Percentiles rank a stretch among this genome's conserved stretches.
Evolutionary conservation across 768 basidiomycete genomes (phyloP).

Genomic region (Collybia mongolica): DNA sequence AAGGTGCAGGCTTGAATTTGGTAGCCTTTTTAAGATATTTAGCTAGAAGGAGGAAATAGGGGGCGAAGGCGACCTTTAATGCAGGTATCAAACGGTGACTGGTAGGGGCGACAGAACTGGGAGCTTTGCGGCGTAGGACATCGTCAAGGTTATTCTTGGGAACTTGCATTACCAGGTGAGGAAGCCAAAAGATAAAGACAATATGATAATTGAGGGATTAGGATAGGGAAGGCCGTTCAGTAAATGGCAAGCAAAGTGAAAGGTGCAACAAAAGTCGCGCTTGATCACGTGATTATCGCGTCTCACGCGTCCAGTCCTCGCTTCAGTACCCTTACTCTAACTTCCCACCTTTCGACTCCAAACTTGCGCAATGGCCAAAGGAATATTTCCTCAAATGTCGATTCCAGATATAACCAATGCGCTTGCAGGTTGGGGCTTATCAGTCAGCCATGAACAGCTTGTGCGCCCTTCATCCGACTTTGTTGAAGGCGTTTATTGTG

Average conservation of each 20-base stretch:
- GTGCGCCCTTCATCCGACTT: constrained; percentile 67
- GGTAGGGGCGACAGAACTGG: not conserved
- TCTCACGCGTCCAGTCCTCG: constrained; percentile 1
- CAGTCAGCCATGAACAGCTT: constrained; percentile 67
- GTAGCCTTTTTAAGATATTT: constrained; percentile 15
- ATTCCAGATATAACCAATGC: constrained; percentile 62
- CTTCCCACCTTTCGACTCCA: not conserved
- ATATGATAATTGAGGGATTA: constrained; percentile 1
- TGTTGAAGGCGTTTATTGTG: constrained; percentile 65
- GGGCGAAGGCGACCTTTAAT: too few relatives aligned
- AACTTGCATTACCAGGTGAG: not conserved
- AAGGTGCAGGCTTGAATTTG: constrained; percentile 46
- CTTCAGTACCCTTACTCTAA: too few relatives aligned
- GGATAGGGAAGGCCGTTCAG: constrained; percentile 5
- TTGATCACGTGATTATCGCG: constrained; percentile 25
- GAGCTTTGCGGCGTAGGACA: not conserved
- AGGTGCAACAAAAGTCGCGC: constrained; percentile 6
- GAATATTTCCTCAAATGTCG: constrained; percentile 65
- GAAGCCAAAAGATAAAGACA: not conserved
- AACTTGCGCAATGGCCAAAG: constrained; percentile 37
- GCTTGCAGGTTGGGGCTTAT: constrained; percentile 67
- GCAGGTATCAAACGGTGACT: too few relatives aligned
- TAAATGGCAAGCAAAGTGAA: not conserved
- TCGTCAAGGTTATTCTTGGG: constrained; percentile 3
- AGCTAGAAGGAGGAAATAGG: too few relatives aligned